Conservation (phyloP, 345 rosid genomes). For the Hevea brasiliensis region DNA sequence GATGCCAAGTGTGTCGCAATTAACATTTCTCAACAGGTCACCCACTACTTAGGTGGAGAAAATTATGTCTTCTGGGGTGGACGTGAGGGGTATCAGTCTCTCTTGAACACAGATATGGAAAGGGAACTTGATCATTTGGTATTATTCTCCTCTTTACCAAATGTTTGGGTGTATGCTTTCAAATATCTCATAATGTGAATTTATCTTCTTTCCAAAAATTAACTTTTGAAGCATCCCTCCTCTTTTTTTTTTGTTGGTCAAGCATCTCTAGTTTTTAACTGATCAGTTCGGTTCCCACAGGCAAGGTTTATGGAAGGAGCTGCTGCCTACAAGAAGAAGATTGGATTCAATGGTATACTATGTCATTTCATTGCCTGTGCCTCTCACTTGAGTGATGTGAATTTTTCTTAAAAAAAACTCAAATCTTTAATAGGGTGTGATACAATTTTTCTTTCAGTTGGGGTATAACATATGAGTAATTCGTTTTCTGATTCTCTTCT, state of each 20-base stretch:
- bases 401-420: background rate
- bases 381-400: background rate
- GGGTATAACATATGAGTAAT: background rate
- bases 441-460: background rate
- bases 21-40: slow-evolving; percentile 45
- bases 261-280: background rate
- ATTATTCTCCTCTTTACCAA: slow-evolving; percentile 5
- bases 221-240: background rate
- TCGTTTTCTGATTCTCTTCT: background rate
- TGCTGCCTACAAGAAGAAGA: slow-evolving; percentile 89
- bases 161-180: background rate
- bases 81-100: slow-evolving; percentile 94
- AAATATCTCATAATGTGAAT: background rate
- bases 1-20: background rate
- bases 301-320: slow-evolving; percentile 84
- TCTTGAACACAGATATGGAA: slow-evolving; percentile 94
- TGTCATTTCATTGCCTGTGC: background rate
- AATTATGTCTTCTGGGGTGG: slow-evolving; percentile 99
- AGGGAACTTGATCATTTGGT: slow-evolving; percentile 90
- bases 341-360: slow-evolving; percentile 81
- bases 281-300: slow-evolving; percentile 29
- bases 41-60: slow-evolving; percentile 96
- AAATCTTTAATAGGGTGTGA: background rate
- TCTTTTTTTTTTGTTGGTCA: background rate
- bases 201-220: background rate